Percentiles rank a stretch among this genome's conserved stretches.
phyloP scores from a whole-genome alignment of 1,139 yeast genomes.

The Kluyveromyces sp. region DNA sequence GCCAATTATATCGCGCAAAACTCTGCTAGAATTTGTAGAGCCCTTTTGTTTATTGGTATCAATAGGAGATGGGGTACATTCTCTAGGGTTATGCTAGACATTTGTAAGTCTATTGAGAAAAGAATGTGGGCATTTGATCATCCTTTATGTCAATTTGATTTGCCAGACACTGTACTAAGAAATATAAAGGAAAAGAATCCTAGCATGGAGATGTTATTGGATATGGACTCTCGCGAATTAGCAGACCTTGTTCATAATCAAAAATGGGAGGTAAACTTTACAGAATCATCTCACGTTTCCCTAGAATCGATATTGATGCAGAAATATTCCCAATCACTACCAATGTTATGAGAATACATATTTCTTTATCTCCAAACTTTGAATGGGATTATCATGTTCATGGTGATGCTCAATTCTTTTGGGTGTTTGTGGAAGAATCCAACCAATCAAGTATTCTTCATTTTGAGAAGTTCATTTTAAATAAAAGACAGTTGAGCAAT shows the following conservation, averaged over 20 bases:
- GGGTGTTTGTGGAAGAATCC: conserved; percentile 89
- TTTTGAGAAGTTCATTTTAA: conserved; percentile 69
- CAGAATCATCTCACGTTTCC: conserved; percentile 62
- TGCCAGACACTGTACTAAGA: conserved; percentile 59
- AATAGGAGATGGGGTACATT: conserved; percentile 86
- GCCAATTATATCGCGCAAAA: conserved; percentile 93
- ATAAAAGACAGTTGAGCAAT: conserved; percentile 46
- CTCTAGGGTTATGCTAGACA: conserved; percentile 61
- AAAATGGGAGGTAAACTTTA: conserved; percentile 60
- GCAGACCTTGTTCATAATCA: conserved; percentile 85
- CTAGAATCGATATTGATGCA: conserved; percentile 61
- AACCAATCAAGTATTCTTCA: conserved; percentile 69
- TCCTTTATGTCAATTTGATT: conserved; percentile 80
- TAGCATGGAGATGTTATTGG: conserved; percentile 62
- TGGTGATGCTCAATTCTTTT: conserved; percentile 78
- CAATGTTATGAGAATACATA: conserved; percentile 76
- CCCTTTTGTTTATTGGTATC: conserved; percentile 76
- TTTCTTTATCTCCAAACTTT: conserved; percentile 66
- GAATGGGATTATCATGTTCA: conserved; percentile 77
- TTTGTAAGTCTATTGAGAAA: conserved; percentile 81
- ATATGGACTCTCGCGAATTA: conserved; percentile 65
- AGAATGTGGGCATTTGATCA: conserved; percentile 88
- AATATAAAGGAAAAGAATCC: conserved; percentile 60
- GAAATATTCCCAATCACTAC: conserved; percentile 88
- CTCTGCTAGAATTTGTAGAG: conserved; percentile 86